A percentile compares a stretch with the other conserved stretches of the same genome.
Conservation (phyloP, 2,329 filamentous ascomycete species). For the Aulographum hederae region DNA sequence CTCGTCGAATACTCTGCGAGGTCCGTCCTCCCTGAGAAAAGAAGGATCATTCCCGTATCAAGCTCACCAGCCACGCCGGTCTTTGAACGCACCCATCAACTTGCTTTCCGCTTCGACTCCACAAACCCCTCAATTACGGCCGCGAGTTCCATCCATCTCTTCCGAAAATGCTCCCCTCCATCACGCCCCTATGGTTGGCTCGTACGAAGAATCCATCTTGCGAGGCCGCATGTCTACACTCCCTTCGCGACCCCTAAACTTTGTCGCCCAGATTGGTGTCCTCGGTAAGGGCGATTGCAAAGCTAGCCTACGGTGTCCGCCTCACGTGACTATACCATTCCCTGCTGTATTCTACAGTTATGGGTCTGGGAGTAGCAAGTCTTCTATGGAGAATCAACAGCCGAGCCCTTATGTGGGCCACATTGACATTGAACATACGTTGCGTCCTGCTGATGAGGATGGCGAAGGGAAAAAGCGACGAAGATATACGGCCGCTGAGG, state of each 20-base stretch:
- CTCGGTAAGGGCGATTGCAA: slow-evolving; percentile 81
- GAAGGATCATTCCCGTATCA: slow-evolving; percentile 50
- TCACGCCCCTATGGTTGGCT: slow-evolving; percentile 91
- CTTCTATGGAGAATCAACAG: slow-evolving; percentile 57
- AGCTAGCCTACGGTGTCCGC: slow-evolving; percentile 62
- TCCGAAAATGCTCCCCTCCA: slow-evolving; percentile 63
- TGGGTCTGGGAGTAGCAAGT: slow-evolving; percentile 21
- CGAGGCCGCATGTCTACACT: slow-evolving; percentile 92
- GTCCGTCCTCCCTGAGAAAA: slow-evolving; percentile 27
- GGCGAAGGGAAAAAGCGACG: neutral
- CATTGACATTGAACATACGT: slow-evolving; percentile 72
- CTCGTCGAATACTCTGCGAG: neutral
- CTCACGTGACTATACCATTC: slow-evolving; percentile 80
- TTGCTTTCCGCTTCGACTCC: slow-evolving; percentile 20
- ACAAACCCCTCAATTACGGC: slow-evolving; percentile 27
- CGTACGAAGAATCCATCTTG: slow-evolving; percentile 92
- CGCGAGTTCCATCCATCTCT: slow-evolving; percentile 49
- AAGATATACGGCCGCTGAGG: neutral
- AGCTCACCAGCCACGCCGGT: slow-evolving; percentile 61
- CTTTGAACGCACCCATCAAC: slow-evolving; percentile 41
- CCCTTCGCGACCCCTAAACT: slow-evolving; percentile 80
- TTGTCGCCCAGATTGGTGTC: slow-evolving; percentile 88
- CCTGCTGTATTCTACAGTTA: slow-evolving; percentile 96
- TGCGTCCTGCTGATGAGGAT: slow-evolving; percentile 30
- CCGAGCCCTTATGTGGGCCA: slow-evolving; percentile 92